A percentile compares a stretch with the other conserved stretches of the same genome.
Evolutionary conservation across 129 eudicot species (phyloP).

Genomic region (Solidago caesia): DNA sequence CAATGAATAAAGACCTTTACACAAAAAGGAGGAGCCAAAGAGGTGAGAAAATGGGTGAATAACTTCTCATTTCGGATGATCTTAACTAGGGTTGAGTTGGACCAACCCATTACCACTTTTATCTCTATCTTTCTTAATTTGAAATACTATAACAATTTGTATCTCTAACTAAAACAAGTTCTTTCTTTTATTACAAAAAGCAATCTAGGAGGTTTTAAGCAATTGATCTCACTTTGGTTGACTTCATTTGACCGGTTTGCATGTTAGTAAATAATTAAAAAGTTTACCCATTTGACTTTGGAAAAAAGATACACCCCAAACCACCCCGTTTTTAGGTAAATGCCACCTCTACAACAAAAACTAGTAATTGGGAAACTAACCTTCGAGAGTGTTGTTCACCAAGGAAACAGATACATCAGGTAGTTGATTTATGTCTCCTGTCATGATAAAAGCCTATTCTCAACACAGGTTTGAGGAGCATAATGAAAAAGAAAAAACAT

Average conservation of each 20-base stretch:
- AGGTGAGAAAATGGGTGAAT: not conserved
- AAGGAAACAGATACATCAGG: constrained; percentile 78
- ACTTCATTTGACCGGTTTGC: not conserved
- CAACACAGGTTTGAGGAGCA: not conserved
- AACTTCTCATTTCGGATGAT: too few relatives aligned
- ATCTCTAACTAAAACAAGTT: too few relatives aligned
- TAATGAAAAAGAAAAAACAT: not conserved
- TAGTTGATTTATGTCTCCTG: constrained; percentile 67
- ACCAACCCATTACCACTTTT: too few relatives aligned
- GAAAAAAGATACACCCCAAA: not conserved
- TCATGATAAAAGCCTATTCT: constrained; percentile 19
- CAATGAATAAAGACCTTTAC: not conserved
- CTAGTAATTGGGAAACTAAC: constrained; percentile 32
- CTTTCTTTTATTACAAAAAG: not conserved
- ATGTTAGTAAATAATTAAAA: not conserved
- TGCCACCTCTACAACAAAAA: not conserved
- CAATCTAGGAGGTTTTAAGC: not conserved
- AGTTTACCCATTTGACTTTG: not conserved
- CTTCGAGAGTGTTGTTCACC: constrained; percentile 68
- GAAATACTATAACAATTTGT: too few relatives aligned
- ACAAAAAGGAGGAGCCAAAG: not conserved
- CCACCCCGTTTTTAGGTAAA: not conserved
- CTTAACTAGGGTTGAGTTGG: too few relatives aligned
- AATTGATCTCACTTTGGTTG: not conserved
- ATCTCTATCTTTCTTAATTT: too few relatives aligned